phyloP scores from a whole-genome alignment of 352 stramenopile species.

The Globisporangium megalacanthum region DNA sequence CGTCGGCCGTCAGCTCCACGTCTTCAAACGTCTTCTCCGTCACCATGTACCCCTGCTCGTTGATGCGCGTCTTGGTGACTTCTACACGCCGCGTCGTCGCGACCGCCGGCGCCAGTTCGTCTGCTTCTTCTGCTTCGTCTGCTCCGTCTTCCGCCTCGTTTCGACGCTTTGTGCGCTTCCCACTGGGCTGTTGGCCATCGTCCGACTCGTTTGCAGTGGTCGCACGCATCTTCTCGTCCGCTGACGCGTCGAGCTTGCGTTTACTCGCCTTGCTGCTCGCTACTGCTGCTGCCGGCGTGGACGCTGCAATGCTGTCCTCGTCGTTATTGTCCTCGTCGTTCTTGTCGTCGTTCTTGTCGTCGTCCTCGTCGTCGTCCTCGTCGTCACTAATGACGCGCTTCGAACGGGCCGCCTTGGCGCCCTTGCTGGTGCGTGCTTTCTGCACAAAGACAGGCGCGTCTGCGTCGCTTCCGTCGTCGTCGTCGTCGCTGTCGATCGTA shows the following conservation, averaged over 20 bases:
- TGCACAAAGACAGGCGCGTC: slow-evolving; percentile 68
- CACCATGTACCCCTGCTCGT: slow-evolving; percentile 82
- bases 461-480: slow-evolving; percentile 33
- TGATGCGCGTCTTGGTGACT: slow-evolving; percentile 71
- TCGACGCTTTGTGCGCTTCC: slow-evolving; percentile 13
- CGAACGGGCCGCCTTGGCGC: slow-evolving; percentile 19
- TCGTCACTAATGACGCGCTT: slow-evolving; percentile 70
- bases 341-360: too few species aligned
- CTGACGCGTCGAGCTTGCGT: slow-evolving; percentile 38
- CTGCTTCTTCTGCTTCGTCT: slow-evolving; percentile 16
- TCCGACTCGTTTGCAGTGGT: slow-evolving; percentile 5
- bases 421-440: slow-evolving; percentile 21
- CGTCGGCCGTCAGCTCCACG: slow-evolving; percentile 52
- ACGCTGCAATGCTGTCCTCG: slow-evolving; percentile 4
- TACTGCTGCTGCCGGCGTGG: background rate
- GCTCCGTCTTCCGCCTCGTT: slow-evolving; percentile 1
- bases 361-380: slow-evolving; percentile 54
- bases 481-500: slow-evolving; percentile 64
- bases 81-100: slow-evolving; percentile 46
- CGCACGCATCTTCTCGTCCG: slow-evolving; percentile 7
- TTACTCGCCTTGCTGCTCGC: slow-evolving; percentile 18
- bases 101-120: slow-evolving; percentile 11
- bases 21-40: slow-evolving; percentile 75
- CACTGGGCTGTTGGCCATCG: slow-evolving; percentile 1
- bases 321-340: slow-evolving; percentile 3